A percentile compares a stretch with the other conserved stretches of the same genome.
Conservation (phyloP, 768 basidiomycete genomes). For the Lyophyllum shimeji region DNA sequence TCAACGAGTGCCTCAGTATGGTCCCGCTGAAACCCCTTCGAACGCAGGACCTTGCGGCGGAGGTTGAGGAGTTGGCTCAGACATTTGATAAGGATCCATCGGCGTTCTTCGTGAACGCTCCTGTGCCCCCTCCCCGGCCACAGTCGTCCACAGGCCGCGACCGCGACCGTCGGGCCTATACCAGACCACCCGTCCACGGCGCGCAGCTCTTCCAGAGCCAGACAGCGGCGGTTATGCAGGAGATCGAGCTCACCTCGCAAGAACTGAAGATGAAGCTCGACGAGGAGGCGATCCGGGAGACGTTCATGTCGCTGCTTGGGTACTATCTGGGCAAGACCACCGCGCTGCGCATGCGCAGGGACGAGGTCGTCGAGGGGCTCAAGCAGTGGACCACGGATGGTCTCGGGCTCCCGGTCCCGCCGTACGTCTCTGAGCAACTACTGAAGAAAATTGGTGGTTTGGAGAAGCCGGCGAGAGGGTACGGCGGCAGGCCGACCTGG, state of each 20-base stretch:
- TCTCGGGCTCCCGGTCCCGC: slow-evolving; percentile 49
- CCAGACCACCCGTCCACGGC: slow-evolving; percentile 1
- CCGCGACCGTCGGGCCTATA: neutral
- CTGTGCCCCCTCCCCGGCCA: neutral
- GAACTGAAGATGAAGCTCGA: slow-evolving; percentile 39
- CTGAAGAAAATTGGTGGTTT: slow-evolving; percentile 25
- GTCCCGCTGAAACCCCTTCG: slow-evolving; percentile 70
- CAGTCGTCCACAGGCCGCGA: neutral
- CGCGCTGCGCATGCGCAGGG: slow-evolving; percentile 45
- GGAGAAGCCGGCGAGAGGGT: neutral
- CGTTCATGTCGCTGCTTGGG: slow-evolving; percentile 68
- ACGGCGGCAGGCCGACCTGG: neutral
- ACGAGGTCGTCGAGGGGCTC: slow-evolving; percentile 52
- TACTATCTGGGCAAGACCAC: slow-evolving; percentile 60
- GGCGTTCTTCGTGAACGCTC: slow-evolving; percentile 28
- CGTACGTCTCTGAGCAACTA: slow-evolving; percentile 50
- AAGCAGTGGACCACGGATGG: slow-evolving; percentile 62
- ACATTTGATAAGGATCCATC: slow-evolving; percentile 45
- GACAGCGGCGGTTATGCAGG: slow-evolving; percentile 21
- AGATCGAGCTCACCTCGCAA: slow-evolving; percentile 27
- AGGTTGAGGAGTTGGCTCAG: slow-evolving; percentile 46
- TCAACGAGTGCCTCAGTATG: slow-evolving; percentile 56
- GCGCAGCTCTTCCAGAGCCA: slow-evolving; percentile 15
- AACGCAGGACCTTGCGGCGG: slow-evolving; percentile 40
- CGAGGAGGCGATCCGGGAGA: slow-evolving; percentile 51